Base-by-base conservation (phyloP, 2,329 filamentous ascomycete species). In the Colletotrichum liaoningense region DNA sequence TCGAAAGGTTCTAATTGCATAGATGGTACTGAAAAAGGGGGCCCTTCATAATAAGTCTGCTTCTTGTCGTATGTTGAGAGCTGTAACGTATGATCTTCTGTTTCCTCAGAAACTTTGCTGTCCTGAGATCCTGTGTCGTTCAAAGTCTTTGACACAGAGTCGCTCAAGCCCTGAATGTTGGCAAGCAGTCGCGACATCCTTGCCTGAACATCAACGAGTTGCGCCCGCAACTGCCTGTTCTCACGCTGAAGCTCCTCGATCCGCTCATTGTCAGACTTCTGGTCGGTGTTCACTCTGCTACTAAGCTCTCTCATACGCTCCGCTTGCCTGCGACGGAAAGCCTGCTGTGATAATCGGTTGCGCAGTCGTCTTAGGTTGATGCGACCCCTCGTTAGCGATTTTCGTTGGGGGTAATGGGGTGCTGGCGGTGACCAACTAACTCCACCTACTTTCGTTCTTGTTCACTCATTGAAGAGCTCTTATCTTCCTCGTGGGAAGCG, bases 291-390 rank as follows among this genome's bases (percentile, higher is more conserved):
- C 2, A 77, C 75, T 1, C 75, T 75, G 4, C 63, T 79, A 2
- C 75, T 76, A 0, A 81, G 69, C 46, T 81, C 78, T 8, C 79
- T 67, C 2, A 81, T 74, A 12, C 77, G 76, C 64, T 81, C 79
- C 2, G 77, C 79, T 46, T 79, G 79, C 22, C 80, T 72, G 1
- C 80, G 79, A 1, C 80, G 80, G 60, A 81, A 81, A 0, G 80
- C 79, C n/a, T 78, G 76, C 26, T 81, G 80, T 0, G 80, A 80
- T 1, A 81, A 75, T 14, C 80, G 79, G 56, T 81, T 81, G n/a
- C 80, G 79, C 28, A 80, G 73, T 66, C 79, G 80, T 67, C 79
- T 81, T 19, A 19, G 38, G 14, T 19, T n/a, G 42, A 49, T 5
- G n/a, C 5, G 9, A 12, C 38, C 16, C 16, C 26, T 16, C 28